Conservation (phyloP, 2,329 filamentous ascomycete species). For the Hymenoscyphus salicellus region DNA sequence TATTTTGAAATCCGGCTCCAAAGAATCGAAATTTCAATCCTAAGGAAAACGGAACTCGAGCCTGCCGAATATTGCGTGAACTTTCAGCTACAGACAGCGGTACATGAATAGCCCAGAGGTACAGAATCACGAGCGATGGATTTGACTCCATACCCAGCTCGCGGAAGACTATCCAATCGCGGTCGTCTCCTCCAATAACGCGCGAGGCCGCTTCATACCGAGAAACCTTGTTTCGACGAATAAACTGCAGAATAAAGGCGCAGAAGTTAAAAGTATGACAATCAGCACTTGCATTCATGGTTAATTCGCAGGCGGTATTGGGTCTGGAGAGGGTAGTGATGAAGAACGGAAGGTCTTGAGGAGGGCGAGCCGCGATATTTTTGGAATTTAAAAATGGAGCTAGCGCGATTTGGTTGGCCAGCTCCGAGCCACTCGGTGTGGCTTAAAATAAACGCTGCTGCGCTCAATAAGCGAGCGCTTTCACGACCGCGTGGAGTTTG, state of each 20-base stretch:
- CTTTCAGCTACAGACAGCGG: background rate
- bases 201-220: background rate
- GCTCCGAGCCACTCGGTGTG: background rate
- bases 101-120: background rate
- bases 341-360: conserved; percentile 1
- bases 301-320: background rate
- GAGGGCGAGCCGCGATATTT: conserved; percentile 1
- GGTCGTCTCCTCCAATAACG: background rate
- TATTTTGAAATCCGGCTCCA: background rate
- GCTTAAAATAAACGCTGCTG: background rate
- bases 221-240: background rate
- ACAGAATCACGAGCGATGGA: background rate
- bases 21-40: background rate
- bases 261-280: background rate
- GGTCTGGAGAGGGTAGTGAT: background rate
- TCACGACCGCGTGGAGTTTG: background rate
- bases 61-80: background rate
- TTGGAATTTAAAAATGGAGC: background rate
- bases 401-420: background rate
- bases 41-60: background rate
- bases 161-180: background rate
- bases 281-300: background rate
- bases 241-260: background rate
- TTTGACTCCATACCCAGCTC: background rate
- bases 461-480: background rate